Conservation (phyloP, 306 rosid genomes). For the Prunus campanulata region DNA sequence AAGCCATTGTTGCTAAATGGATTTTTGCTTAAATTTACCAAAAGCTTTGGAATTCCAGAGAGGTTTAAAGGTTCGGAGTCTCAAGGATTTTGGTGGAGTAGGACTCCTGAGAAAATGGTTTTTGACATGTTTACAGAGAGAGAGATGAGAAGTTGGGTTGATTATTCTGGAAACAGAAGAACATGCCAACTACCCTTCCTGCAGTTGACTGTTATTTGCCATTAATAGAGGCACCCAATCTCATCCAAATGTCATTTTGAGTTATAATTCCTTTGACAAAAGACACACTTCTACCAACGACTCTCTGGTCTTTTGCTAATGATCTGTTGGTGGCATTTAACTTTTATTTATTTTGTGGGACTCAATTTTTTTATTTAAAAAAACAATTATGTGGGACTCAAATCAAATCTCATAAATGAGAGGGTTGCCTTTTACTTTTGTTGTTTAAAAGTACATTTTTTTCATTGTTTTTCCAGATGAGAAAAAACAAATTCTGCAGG, state of each 20-base stretch:
- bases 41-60: background rate
- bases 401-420: too few species aligned
- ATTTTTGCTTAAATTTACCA: background rate
- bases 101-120: background rate
- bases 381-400: too few species aligned
- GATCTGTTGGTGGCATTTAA: background rate
- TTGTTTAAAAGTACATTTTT: too few species aligned
- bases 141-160: background rate
- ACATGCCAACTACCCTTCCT: conserved; percentile 9
- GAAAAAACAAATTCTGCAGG: too few species aligned
- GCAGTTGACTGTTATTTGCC: background rate
- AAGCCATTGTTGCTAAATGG: conserved; percentile 26
- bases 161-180: background rate
- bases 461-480: too few species aligned
- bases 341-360: background rate
- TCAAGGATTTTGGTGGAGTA: background rate
- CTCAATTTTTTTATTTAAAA: too few species aligned
- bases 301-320: background rate
- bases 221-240: too few species aligned
- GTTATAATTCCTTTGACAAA: background rate
- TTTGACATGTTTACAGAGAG: background rate
- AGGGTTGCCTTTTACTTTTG: too few species aligned
- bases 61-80: conserved; percentile 3
- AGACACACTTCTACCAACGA: too few species aligned
- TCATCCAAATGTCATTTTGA: conserved; percentile 1